These are phyloP conservation scores for Aspergillus alliaceus DNA, from an alignment of 2,329 filamentous ascomycete genomes.

Conservation along the genomic window DNA sequence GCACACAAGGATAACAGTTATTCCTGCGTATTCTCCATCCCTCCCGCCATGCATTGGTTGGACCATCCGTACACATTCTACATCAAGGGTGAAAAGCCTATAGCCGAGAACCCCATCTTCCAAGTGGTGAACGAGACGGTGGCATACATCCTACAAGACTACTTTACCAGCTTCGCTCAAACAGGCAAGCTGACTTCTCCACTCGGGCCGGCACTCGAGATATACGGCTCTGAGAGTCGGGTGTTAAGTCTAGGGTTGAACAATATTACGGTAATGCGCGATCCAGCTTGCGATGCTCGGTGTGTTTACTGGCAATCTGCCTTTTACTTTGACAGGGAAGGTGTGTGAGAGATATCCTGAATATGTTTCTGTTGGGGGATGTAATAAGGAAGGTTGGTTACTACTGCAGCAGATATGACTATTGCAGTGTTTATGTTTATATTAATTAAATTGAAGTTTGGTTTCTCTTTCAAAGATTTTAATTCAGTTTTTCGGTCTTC, in stretches of 20 bases:
- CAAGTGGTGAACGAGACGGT: slow-evolving; percentile 28
- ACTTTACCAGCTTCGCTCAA: slow-evolving; percentile 37
- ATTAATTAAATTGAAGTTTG: no score
- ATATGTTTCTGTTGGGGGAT: neutral
- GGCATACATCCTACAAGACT: slow-evolving; percentile 38
- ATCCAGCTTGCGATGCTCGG: slow-evolving; percentile 49
- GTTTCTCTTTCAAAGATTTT: no score
- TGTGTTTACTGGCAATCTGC: slow-evolving; percentile 57
- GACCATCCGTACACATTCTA: slow-evolving; percentile 57
- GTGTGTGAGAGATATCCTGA: neutral
- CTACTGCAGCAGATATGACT: neutral
- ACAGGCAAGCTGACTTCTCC: slow-evolving; percentile 36
- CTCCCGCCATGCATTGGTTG: slow-evolving; percentile 54
- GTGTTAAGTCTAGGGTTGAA: slow-evolving; percentile 47
- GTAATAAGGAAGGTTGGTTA: neutral
- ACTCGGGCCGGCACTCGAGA: slow-evolving; percentile 44
- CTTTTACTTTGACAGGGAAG: neutral
- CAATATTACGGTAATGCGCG: slow-evolving; percentile 42
- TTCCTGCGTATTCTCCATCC: slow-evolving; percentile 54
- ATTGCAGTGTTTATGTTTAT: no score
- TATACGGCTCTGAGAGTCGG: slow-evolving; percentile 47
- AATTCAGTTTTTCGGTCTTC: no score
- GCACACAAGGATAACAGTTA: slow-evolving; percentile 52
- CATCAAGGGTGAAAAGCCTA: slow-evolving; percentile 29
- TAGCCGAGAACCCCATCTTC: slow-evolving; percentile 34